phyloP scores from a whole-genome alignment of 768 basidiomycete species.

The Hysterangium stoloniferum region DNA sequence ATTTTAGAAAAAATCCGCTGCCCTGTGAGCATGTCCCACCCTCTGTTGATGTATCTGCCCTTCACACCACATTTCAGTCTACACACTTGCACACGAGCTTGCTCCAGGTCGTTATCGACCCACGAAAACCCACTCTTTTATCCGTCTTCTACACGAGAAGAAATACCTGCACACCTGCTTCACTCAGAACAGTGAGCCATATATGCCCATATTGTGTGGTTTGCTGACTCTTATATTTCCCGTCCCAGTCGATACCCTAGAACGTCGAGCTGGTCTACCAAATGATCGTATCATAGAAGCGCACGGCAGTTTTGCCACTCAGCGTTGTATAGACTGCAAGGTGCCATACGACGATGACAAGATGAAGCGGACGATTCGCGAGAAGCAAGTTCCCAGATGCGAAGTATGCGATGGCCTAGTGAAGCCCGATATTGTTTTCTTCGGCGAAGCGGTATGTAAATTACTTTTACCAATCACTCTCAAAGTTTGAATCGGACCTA shows the following conservation, averaged over 20 bases:
- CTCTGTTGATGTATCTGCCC: neutral
- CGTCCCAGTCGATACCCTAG: constrained; percentile 80
- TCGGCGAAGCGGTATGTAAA: constrained; percentile 63
- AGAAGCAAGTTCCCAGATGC: constrained; percentile 66
- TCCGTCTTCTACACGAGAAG: constrained; percentile 69
- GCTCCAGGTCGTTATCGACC: constrained; percentile 89
- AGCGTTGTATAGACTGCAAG: constrained; percentile 75
- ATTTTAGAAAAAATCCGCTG: constrained; percentile 70
- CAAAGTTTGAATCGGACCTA: neutral
- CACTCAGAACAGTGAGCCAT: constrained; percentile 64
- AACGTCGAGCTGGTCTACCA: constrained; percentile 75
- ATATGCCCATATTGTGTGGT: neutral
- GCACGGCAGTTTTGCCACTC: constrained; percentile 89
- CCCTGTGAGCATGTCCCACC: constrained; percentile 48
- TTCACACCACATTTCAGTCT: constrained; percentile 40
- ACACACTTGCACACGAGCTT: constrained; percentile 86
- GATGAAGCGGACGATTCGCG: constrained; percentile 56
- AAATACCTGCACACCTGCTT: constrained; percentile 67
- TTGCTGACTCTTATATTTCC: neutral
- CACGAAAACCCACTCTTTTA: constrained; percentile 84
- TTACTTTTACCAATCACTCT: neutral
- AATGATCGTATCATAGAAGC: constrained; percentile 79
- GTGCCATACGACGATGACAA: constrained; percentile 50
- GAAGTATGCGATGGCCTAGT: constrained; percentile 61
- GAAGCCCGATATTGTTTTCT: constrained; percentile 95